Evolutionary conservation across 495 filamentous ascomycete genomes (phyloP).

Genomic region (Apodospora peruviana): DNA sequence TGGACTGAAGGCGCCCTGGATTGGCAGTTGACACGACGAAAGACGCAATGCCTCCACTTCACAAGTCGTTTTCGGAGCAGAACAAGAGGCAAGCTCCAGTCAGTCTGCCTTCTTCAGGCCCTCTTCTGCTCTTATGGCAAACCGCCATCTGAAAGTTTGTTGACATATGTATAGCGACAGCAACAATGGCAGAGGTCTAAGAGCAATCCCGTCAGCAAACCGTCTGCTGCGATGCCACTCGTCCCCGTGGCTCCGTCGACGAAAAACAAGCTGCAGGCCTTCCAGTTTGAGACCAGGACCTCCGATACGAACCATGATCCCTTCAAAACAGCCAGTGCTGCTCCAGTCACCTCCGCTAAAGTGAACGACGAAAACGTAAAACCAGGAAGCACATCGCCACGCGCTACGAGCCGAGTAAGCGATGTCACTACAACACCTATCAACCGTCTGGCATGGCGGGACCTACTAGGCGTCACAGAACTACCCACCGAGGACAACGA

Average conservation of each 20-base stretch:
- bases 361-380: conserved; percentile 5
- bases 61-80: conserved; percentile 48
- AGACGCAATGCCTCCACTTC: conserved; percentile 28
- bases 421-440: conserved; percentile 67
- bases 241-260: conserved; percentile 43
- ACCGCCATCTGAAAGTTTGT: background rate
- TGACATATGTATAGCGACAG: conserved; percentile 14
- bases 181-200: conserved; percentile 45
- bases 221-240: conserved; percentile 20
- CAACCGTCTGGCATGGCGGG: conserved; percentile 66
- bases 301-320: conserved; percentile 7
- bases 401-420: conserved; percentile 24
- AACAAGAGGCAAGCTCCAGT: conserved; percentile 23
- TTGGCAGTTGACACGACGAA: background rate
- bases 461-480: conserved; percentile 72
- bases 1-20: background rate
- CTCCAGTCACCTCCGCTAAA: conserved; percentile 8
- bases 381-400: conserved; percentile 4
- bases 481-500: conserved; percentile 22
- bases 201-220: conserved; percentile 34
- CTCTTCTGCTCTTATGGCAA: background rate
- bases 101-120: background rate
- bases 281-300: conserved; percentile 32
- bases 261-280: conserved; percentile 45
- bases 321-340: background rate